Evolutionary conservation across 495 filamentous ascomycete genomes (phyloP).

Genomic region (Glonium stellatum): DNA sequence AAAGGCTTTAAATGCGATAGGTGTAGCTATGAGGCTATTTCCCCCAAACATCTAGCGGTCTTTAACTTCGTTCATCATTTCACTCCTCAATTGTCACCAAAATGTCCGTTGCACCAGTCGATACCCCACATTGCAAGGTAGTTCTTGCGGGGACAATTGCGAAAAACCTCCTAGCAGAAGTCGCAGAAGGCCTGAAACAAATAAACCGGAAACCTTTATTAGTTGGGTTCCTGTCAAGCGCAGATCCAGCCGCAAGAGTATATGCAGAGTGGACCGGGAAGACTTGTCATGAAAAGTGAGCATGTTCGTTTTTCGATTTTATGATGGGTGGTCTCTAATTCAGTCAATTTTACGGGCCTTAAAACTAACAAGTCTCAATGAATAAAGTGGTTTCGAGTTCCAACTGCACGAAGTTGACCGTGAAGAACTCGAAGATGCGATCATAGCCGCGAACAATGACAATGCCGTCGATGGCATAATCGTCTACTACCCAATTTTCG

Average conservation of each 20-base stretch:
- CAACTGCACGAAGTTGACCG: conserved; percentile 74
- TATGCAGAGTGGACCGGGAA: conserved; percentile 98
- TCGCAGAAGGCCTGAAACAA: conserved; percentile 60
- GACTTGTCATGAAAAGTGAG: conserved; percentile 90
- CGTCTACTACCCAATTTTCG: conserved; percentile 97
- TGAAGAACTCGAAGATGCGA: conserved; percentile 78
- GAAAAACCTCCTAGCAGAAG: conserved; percentile 69
- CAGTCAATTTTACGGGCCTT: not conserved
- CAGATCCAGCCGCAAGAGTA: conserved; percentile 81
- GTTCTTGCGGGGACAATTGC: conserved; percentile 79
- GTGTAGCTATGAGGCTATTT: not conserved
- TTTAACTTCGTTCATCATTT: conserved; percentile 1
- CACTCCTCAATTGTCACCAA: not conserved
- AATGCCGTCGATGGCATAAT: conserved; percentile 80
- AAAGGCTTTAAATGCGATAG: not conserved
- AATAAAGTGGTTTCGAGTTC: conserved; percentile 74
- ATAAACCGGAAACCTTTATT: conserved; percentile 66
- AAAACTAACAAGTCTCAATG: not conserved
- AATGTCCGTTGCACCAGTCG: conserved; percentile 20
- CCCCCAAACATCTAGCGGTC: not conserved
- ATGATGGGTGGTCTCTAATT: not conserved
- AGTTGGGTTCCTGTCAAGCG: conserved; percentile 85
- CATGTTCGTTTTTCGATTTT: conserved; percentile 22
- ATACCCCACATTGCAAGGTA: conserved; percentile 71
- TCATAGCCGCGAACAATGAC: conserved; percentile 77